Percentiles rank a stretch among this genome's conserved stretches.
phyloP scores from a whole-genome alignment of 495 filamentous ascomycete genomes.

The Apiosordaria backusii region DNA sequence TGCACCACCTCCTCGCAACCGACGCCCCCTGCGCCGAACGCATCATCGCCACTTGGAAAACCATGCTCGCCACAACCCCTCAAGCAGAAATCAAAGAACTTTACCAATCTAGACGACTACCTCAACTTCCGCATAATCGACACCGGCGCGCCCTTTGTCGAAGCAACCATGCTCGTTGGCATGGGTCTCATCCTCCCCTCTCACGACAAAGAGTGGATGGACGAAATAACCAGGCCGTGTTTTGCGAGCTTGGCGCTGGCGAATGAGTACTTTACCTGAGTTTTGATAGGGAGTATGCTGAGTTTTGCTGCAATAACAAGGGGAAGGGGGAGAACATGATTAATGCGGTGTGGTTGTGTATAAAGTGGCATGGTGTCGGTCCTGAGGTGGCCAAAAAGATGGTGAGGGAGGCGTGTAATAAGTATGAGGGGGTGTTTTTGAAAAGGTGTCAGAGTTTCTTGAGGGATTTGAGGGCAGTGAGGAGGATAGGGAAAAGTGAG shows the following conservation, averaged over 20 bases:
- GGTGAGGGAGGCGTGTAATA: slow-evolving; percentile 3
- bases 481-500: too few relatives aligned
- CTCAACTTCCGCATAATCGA: slow-evolving; percentile 8
- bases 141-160: slow-evolving; percentile 3
- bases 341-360: too few relatives aligned
- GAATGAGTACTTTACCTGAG: slow-evolving; percentile 15
- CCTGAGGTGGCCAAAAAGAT: neutral
- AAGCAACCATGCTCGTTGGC: slow-evolving; percentile 1
- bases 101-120: slow-evolving; percentile 3
- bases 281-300: slow-evolving; percentile 4
- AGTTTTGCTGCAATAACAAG: neutral
- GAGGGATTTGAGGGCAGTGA: too few relatives aligned
- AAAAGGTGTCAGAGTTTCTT: neutral
- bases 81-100: slow-evolving; percentile 4
- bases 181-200: slow-evolving; percentile 3
- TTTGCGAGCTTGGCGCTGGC: neutral
- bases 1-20: neutral
- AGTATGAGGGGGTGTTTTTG: neutral
- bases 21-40: slow-evolving; percentile 2
- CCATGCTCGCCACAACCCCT: slow-evolving; percentile 8
- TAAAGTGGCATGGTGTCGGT: neutral
- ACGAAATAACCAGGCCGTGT: neutral
- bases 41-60: slow-evolving; percentile 2
- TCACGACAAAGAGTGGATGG: neutral
- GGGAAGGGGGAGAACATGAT: too few relatives aligned